phyloP scores from a whole-genome alignment of 352 stramenopile genomes.

The Phytopythium montanum region DNA sequence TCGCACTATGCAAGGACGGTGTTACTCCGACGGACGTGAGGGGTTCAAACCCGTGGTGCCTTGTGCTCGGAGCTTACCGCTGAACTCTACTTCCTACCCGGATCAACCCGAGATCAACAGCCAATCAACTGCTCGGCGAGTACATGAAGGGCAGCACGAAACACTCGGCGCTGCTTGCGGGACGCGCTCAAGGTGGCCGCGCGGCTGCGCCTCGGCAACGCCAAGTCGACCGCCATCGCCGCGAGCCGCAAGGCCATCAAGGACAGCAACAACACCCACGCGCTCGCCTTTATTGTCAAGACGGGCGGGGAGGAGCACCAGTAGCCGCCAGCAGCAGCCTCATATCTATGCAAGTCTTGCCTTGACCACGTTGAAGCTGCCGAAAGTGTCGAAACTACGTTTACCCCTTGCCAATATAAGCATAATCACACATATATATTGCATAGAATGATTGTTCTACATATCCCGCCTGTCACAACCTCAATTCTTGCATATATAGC shows the following conservation, averaged over 20 bases:
- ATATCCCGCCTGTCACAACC: background rate
- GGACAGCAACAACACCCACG: conserved; percentile 89
- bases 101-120: too few relatives aligned
- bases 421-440: background rate
- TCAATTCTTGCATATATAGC: conserved; percentile 3
- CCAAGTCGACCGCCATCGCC: conserved; percentile 81
- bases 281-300: conserved; percentile 85
- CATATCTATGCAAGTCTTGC: too few relatives aligned
- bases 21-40: too few relatives aligned
- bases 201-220: conserved; percentile 78
- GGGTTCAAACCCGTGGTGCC: too few relatives aligned
- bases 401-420: background rate
- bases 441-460: background rate
- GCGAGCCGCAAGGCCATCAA: conserved; percentile 88
- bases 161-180: conserved; percentile 89
- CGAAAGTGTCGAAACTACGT: background rate
- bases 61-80: too few relatives aligned
- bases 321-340: conserved; percentile 9
- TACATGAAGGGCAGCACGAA: conserved; percentile 92
- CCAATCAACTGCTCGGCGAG: conserved; percentile 87
- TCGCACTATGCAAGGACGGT: too few relatives aligned
- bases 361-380: background rate
- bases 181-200: conserved; percentile 87
- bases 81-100: too few relatives aligned
- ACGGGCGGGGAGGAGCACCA: conserved; percentile 80